Evolutionary conservation across 2,329 filamentous ascomycete species (phyloP), one percentile per base, ranked within the genome.

Genomic region (Colletotrichum sp.): DNA sequence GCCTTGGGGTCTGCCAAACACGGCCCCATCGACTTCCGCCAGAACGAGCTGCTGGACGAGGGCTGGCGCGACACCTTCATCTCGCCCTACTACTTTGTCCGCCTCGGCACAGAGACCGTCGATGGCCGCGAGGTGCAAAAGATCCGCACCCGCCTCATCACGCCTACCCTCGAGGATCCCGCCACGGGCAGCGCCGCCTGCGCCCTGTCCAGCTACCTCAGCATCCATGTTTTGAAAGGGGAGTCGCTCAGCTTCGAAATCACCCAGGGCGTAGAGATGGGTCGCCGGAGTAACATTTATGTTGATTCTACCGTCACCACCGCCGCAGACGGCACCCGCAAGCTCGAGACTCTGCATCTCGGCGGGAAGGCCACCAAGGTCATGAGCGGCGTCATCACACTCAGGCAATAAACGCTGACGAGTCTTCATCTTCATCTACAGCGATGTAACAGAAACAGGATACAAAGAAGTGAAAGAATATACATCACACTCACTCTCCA

Each of bases 101-200:
- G 74, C 0, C 71, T 74, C 3, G 74, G 71, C 1, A 24, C 34
- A 1, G 60, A 76, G 36, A 61, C 43, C 2, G 30, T 74, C 13
- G 74, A 67, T 21, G 74, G 74, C 1, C 59, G 43, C 16, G 36
- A 24, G 12, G 71, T 71, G 34, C 74, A 76, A 36, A 80, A 78
- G 36, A 79, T 94, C 26, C 87, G 91, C 67, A 89, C 92, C 12
- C 87, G 93, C 65, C 93, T 95, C 92, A 87, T 94, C 16, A 85
- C 86, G 75, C 78, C 81, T 1, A 80, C 80, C 3, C 80, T 90
- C 21, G 90, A 93, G 80, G 93, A 94, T 79, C 89, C 91, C 4
- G 91, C 90, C 1, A 93, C 91, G 1, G 93, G 93, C 0, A 92
- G 90, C 75, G 92, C 92, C 34, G 91, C 92, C 7, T 89, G 88